Evolutionary conservation across 2,329 filamentous ascomycete species (phyloP), one percentile per base, ranked within the genome.

Genomic region (Ramichloridium luteum): DNA sequence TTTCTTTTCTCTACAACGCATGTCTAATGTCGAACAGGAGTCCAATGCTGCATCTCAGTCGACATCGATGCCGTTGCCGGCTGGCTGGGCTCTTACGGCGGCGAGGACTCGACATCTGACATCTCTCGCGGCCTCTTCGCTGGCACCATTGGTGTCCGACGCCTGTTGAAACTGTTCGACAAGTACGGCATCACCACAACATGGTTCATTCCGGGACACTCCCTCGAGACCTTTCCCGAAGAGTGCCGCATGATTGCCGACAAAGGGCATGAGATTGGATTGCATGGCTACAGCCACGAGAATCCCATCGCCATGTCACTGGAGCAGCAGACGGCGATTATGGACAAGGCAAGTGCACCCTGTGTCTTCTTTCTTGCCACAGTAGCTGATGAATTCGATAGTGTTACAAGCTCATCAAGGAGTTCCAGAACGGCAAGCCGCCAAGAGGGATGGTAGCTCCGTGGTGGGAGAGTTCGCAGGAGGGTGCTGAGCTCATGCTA

Each of bases 11-110:
- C 8, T 8, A 25, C 8, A 8, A 5, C 23, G 8, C 23, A 8
- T 25, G 4, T n/a, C 26, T 40, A 16, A 41, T 33, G 25, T 13
- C 9, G 22, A 13, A 12, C 27, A 53, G 49, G 43, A 31, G 46
- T 49, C 8, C 50, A 49, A 42, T 49, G 45, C 38, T 53, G 51
- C 37, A 53, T 54, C 33, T 51, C 47, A 3, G 74, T 83, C 14
- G 79, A 84, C 39, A 75, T 84, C 15, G 78, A 84, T 41, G 78
- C 77, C n/a, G 75, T 83, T 2, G 72, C 77, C 2, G 77, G 79
- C 6, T 84, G 79, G 80, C 61, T 84, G 1, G 79, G 79, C 1
- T 79, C 72, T 0, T 84, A 85, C 46, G 76, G 76, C 11, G 77
- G 80, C 22, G 70, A 83, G 52, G 78, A 84, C 49, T 77, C 70